Conservation (phyloP, 441 rosid genomes). For the Geranium incanum region DNA sequence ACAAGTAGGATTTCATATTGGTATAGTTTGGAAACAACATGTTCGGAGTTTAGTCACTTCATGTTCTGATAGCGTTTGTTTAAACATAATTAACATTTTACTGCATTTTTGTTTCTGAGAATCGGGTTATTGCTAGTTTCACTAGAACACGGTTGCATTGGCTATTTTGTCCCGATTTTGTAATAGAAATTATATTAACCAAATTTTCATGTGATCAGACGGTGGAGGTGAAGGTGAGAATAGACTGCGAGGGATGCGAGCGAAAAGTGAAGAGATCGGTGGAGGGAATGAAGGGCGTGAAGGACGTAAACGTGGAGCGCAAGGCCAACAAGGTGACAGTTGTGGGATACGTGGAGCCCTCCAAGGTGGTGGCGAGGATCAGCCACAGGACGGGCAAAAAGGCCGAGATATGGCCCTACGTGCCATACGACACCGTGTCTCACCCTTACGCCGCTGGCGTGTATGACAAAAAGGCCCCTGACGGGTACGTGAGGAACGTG, state of each 20-base stretch:
- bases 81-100: too few relatives aligned
- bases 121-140: too few relatives aligned
- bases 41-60: too few relatives aligned
- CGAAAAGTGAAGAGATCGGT: slow-evolving; percentile 62
- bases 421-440: slow-evolving; percentile 74
- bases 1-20: too few relatives aligned
- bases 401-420: slow-evolving; percentile 86
- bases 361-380: slow-evolving; percentile 64
- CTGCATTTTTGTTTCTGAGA: too few relatives aligned
- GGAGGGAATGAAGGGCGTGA: slow-evolving; percentile 84
- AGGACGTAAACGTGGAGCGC: slow-evolving; percentile 61
- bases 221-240: slow-evolving; percentile 75
- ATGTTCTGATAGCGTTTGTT: too few relatives aligned
- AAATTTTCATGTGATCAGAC: slow-evolving; percentile 38
- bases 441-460: slow-evolving; percentile 88
- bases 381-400: slow-evolving; percentile 80
- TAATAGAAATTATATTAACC: not conserved
- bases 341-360: slow-evolving; percentile 65
- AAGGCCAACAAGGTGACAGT: slow-evolving; percentile 76
- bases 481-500: slow-evolving; percentile 69
- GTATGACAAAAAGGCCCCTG: slow-evolving; percentile 76
- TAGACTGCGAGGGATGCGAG: slow-evolving; percentile 96
- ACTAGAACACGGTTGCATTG: not conserved
- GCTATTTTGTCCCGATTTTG: not conserved
- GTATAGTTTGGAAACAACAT: too few relatives aligned